These are phyloP conservation scores for Colletotrichum limetticola DNA, from an alignment of 2,329 filamentous ascomycete genomes.

Conservation along the genomic window DNA sequence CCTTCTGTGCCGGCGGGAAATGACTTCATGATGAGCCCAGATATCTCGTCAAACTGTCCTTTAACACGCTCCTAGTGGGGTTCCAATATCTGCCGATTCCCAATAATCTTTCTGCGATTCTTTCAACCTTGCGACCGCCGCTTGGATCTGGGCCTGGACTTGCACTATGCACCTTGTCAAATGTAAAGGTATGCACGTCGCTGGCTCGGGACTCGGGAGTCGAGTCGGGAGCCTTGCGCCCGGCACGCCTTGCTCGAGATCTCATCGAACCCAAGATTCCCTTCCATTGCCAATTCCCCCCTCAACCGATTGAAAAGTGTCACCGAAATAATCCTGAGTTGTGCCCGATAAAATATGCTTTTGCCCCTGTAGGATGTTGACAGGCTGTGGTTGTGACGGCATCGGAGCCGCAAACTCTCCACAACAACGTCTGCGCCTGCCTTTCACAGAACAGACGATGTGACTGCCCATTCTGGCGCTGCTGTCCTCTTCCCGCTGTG, in stretches of 20 bases:
- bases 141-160: slow-evolving; percentile 10
- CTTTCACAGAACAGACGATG: not conserved
- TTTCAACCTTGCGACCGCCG: not conserved
- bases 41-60: slow-evolving; percentile 21
- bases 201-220: not conserved
- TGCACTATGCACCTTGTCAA: not conserved
- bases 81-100: slow-evolving; percentile 3
- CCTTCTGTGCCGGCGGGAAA: not conserved
- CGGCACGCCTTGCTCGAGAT: slow-evolving; percentile 4
- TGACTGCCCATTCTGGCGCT: not conserved
- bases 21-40: slow-evolving; percentile 35
- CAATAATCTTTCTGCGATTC: slow-evolving; percentile 23
- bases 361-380: not conserved
- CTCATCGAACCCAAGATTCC: not conserved
- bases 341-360: not conserved
- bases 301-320: not conserved
- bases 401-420: slow-evolving; percentile 4
- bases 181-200: not conserved
- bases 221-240: too few relatives aligned
- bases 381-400: not conserved
- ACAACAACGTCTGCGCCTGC: not conserved
- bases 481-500: not conserved
- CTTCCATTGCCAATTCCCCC: not conserved
- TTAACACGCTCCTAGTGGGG: slow-evolving; percentile 4
- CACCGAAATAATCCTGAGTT: not conserved